These are phyloP conservation scores for Colletotrichum higginsianum DNA, from an alignment of 2,329 filamentous ascomycete genomes.

Conservation along the genomic window DNA sequence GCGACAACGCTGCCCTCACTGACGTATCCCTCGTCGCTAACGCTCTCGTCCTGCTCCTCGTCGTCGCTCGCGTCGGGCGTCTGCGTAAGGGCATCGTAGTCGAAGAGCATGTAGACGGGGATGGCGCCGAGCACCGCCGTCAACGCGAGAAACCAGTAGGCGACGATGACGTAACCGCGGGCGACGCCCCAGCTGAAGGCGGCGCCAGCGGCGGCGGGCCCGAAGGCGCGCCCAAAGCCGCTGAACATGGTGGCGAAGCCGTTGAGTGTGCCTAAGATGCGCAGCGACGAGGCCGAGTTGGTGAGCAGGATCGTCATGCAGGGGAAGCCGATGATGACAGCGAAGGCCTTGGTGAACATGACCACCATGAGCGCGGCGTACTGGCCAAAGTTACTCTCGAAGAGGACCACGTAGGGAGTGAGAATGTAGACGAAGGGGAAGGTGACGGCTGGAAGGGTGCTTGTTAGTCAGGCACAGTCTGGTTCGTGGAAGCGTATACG, in stretches of 20 bases:
- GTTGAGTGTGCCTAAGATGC: constrained; percentile 91
- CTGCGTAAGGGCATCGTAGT: constrained; percentile 77
- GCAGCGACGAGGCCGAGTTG: constrained; percentile 87
- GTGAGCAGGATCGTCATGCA: constrained; percentile 90
- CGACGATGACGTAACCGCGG: constrained; percentile 81
- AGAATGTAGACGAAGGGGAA: constrained; percentile 84
- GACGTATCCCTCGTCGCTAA: constrained; percentile 46
- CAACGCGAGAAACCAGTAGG: constrained; percentile 83
- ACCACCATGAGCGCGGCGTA: constrained; percentile 75
- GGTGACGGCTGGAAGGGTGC: constrained; percentile 61
- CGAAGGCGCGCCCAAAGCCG: constrained; percentile 83
- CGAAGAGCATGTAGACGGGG: constrained; percentile 80
- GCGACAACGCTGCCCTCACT: constrained; percentile 19
- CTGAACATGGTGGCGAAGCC: constrained; percentile 89
- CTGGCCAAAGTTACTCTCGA: constrained; percentile 63
- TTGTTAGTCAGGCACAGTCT: neutral
- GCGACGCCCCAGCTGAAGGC: constrained; percentile 84
- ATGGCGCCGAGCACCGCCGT: constrained; percentile 77
- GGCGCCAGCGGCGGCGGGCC: constrained; percentile 81
- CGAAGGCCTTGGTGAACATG: constrained; percentile 81
- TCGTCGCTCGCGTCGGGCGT: constrained; percentile 52
- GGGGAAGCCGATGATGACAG: constrained; percentile 88
- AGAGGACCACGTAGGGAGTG: constrained; percentile 85
- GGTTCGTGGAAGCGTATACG: constrained; percentile 43
- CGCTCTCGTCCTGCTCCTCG: constrained; percentile 51